Base-by-base conservation (phyloP, 139 green algal species). In the Pleodorina starrii region DNA sequence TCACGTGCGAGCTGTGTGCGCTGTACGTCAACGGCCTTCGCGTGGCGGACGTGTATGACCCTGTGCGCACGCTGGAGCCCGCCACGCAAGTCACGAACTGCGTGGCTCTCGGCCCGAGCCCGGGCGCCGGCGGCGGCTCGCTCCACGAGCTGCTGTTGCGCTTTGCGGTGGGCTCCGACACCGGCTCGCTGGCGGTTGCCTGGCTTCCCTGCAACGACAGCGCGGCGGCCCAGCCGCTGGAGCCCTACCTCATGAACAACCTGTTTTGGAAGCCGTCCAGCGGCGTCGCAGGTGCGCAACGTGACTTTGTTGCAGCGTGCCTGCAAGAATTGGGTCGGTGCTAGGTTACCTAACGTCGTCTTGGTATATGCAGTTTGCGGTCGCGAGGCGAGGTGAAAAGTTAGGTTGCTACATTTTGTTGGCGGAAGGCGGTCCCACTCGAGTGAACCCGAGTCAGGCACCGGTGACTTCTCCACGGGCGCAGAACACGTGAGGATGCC, bases 21-120 rank as follows among this genome's bases (percentile, higher is more conserved):
- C 50, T 84, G 77, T 46, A 46, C 32, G 50, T 84, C 50, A 84
- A 84, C 50, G 35, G 17, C 17, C 77, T 84, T 32, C 48, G 35
- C 6, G 36, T 84, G 1, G 29, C 38, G 32, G 77, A 84, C 19
- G 77, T 71, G 48, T 84, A 84, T 50, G 51, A 27, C 11, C 32
- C 77, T 3, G 19, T 6, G 0, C 19, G 2, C 0, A 27, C 11
- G 32, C 5, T 44, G 19, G 2, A 42, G 44, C 43, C 35, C 32
- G 19, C 36, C 36, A 84, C 77, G 6, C 48, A 23, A 25, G 14
- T 36, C 16, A 51, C 32, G 4, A 36, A 35, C 50, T 84, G 77
- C 50, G 25, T 84, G 14, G 7, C 32, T 5, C 32, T 83, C 32
- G 23, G 27, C 73, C 10, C 19, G 4, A n/a, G n/a, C n/a, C n/a